These are phyloP conservation scores for Colletotrichum liriopes DNA, from an alignment of 2,329 filamentous ascomycete genomes.

Conservation along the genomic window DNA sequence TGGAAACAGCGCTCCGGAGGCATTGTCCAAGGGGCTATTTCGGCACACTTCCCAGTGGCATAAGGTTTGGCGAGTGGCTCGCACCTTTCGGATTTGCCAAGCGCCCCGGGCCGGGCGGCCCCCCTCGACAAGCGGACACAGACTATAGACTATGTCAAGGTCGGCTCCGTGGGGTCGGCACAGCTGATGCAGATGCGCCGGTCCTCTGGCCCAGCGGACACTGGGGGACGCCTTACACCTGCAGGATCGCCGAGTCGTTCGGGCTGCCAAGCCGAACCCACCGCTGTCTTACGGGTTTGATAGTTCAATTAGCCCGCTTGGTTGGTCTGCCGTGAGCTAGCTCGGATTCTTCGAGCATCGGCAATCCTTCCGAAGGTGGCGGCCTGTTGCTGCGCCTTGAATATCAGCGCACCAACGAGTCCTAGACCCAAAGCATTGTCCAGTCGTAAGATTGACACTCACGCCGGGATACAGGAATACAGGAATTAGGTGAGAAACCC, in stretches of 20 bases:
- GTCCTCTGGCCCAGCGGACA: background rate
- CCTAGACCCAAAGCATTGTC: background rate
- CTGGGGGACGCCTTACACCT: too few species aligned
- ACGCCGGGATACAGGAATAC: background rate
- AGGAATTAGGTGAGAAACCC: background rate
- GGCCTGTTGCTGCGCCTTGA: background rate
- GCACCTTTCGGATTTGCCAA: constrained; percentile 7
- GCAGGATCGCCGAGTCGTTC: background rate
- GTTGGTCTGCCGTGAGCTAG: background rate
- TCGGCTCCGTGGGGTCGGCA: constrained; percentile 19
- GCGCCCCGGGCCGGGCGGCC: constrained; percentile 13
- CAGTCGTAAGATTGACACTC: background rate
- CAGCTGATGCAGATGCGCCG: background rate
- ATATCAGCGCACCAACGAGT: too few species aligned
- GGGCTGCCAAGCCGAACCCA: constrained; percentile 15
- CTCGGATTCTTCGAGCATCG: background rate
- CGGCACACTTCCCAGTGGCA: constrained; percentile 14
- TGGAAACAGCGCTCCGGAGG: background rate
- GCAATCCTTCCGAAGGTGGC: constrained; percentile 12
- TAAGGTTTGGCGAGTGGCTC: constrained; percentile 25
- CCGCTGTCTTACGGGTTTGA: background rate
- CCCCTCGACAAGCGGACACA: constrained; percentile 14
- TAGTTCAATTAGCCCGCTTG: constrained; percentile 15
- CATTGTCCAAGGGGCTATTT: constrained; percentile 10
- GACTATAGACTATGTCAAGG: constrained; percentile 13